Evolutionary conservation across 2,329 filamentous ascomycete species (phyloP).

Genomic region (Venturia aucupariae): DNA sequence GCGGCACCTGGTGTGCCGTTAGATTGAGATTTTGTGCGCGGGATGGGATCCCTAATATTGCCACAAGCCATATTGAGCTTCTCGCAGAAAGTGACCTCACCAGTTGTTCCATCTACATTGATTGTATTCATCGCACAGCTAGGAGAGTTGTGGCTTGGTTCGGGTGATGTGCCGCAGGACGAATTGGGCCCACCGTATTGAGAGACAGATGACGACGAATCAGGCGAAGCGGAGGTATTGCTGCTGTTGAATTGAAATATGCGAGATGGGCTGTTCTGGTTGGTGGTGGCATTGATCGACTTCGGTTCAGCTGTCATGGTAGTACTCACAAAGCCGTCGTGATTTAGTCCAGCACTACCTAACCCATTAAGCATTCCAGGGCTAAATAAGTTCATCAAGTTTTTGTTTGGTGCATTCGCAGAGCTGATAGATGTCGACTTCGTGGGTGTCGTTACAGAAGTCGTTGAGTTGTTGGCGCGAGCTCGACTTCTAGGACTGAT

Average conservation of each 20-base stretch:
- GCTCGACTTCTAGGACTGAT: conserved; percentile 29
- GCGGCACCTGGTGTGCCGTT: conserved; percentile 23
- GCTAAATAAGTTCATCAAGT: conserved; percentile 50
- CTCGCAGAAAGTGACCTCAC: conserved; percentile 46
- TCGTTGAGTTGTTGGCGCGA: conserved; percentile 17
- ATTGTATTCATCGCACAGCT: conserved; percentile 8
- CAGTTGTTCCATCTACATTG: conserved; percentile 42
- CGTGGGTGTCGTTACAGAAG: conserved; percentile 23
- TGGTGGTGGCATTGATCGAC: conserved; percentile 27
- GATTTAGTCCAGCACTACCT: not conserved
- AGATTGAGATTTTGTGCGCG: conserved; percentile 37
- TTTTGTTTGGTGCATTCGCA: conserved; percentile 19
- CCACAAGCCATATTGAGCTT: conserved; percentile 49
- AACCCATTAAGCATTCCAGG: conserved; percentile 41
- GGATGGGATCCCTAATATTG: conserved; percentile 43
- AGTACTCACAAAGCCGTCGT: conserved; percentile 15
- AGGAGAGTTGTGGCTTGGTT: conserved; percentile 64
- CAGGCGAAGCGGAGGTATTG: conserved; percentile 38
- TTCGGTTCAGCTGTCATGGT: conserved; percentile 15
- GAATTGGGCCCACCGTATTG: conserved; percentile 42
- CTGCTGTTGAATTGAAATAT: conserved; percentile 44
- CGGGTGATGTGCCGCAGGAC: conserved; percentile 67
- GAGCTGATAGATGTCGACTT: conserved; percentile 16
- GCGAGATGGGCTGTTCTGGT: conserved; percentile 34
- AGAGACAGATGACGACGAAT: conserved; percentile 42